Evolutionary conservation across 2,329 filamentous ascomycete species (phyloP).

Genomic region (Sclerotinia subarctica): DNA sequence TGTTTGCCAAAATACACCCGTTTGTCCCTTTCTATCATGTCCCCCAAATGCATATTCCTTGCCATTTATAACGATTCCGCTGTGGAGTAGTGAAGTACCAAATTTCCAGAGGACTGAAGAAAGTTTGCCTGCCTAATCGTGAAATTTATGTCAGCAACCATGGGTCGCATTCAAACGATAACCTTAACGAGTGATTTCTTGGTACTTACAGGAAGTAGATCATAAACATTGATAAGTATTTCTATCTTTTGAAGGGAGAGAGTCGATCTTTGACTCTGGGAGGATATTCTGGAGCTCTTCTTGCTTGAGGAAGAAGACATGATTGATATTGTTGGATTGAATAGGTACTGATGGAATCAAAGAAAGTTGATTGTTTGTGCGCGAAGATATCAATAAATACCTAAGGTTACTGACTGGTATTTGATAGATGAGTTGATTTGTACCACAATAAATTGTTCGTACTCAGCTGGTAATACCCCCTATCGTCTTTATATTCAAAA

Average conservation of each 20-base stretch:
- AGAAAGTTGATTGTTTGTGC: background rate
- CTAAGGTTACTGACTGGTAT: background rate
- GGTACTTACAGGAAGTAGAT: constrained; percentile 62
- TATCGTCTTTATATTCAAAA: background rate
- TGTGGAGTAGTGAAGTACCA: constrained; percentile 75
- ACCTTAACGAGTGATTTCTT: background rate
- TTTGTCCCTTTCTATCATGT: constrained; percentile 66
- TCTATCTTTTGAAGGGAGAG: constrained; percentile 69
- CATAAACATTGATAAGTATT: constrained; percentile 74
- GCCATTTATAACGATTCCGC: constrained; percentile 76
- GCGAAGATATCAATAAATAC: background rate
- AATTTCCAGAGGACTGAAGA: constrained; percentile 76
- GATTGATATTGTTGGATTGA: constrained; percentile 13
- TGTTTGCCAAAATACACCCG: constrained; percentile 80
- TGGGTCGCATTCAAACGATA: background rate
- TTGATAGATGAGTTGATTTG: background rate
- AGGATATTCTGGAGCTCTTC: constrained; percentile 33
- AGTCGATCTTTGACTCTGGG: constrained; percentile 56
- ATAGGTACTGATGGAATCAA: background rate
- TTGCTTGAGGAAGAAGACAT: constrained; percentile 31
- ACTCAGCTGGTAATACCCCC: background rate
- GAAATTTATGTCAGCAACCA: constrained; percentile 20
- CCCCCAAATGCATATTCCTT: constrained; percentile 84
- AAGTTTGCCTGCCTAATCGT: constrained; percentile 62
- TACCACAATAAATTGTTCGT: background rate